Evolutionary conservation across 495 filamentous ascomycete species (phyloP), one percentile per base, ranked within the genome.

Genomic region (Viridothelium virens): DNA sequence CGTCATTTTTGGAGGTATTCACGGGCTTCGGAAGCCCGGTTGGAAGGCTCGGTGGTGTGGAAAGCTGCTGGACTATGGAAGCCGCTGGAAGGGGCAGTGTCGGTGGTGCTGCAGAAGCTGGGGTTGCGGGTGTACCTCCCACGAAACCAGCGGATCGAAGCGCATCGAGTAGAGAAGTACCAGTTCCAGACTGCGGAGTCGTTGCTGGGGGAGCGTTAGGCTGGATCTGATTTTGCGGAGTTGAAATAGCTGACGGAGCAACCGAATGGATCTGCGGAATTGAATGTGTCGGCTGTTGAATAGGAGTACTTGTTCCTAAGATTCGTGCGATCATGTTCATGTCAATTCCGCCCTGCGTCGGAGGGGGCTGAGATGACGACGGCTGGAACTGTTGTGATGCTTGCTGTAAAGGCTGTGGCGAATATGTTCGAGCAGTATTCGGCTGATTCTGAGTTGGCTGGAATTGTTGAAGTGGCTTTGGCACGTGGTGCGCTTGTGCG

Each of bases 1-100:
- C 62, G 41, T 64, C 62, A n/a, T 64, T 64, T 6, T 14, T 70
- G 4, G 65, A 25, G 12, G 61, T 56, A 16, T 56, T 62, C 47
- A 38, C 37, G 14, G 34, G 39, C 11, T 56, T 63, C 12, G 62
- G 47, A 18, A 63, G 44, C 9, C 62, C 56, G 7, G 64, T 61
- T 12, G 71, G 38, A 14, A 41, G 64, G 11, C 61, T 10, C 4
- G 66, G 61, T 16, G 71, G 73, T 11, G 73, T 70, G 61, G 65
- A 56, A 6, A 48, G 61, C 46, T 66, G 66, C 48, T 67, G 65
- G 41, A 56, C 1, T n/a, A 33, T 36, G 34, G 69, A 62, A 10
- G 68, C 46, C 16, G 72, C 66, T 12, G 71, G 69, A 25, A 75
- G 37, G 50, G 41, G 41, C 14, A 46, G 14, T 46, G 41, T 7